Base-by-base conservation (phyloP, 805 yeast species). In the Wickerhamomyces strasburgensis region DNA sequence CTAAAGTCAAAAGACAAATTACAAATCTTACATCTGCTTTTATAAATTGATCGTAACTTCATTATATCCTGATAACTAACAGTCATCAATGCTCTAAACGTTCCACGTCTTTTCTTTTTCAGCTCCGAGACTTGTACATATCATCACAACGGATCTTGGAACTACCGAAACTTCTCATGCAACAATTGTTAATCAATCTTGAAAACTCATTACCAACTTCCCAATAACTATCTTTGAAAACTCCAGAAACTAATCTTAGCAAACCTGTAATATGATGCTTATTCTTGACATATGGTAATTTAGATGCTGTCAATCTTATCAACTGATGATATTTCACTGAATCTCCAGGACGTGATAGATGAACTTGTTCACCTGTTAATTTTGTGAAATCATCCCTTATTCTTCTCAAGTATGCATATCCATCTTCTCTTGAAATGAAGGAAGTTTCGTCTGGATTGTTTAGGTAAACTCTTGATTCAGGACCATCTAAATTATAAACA, bases 201-300 rank as follows among this genome's bases (percentile, higher is more conserved):
- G 79, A 68, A 43, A 74, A 67, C 49, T 80, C 87, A 32, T 61
- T 60, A 10, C 79, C 79, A 35, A 78, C 60, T 32, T 74, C 75
- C 77, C 80, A 80, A 34, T 68, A 66, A 35, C 73, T 64, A 14
- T 53, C 55, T 23, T 52, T 53, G 39, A 69, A 61, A 26, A 62
- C 53, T n/a, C 57, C 55, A 11, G 71, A 64, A 32, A 75, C 64
- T 41, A 70, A 47, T 33, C 61, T 62, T 43, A 80, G 52, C 32
- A 83, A 54, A 1, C 89, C 89, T 9, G 73, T 71, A 19, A 78
- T 59, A 34, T 73, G 61, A 40, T 76, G 67, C 48, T 65, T 69
- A 38, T 68, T 62, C 19, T 58, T 53, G 14, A 76, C 65, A 5
- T 50, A 42, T 23, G 56, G 60, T 27, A 78, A 44, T 6, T 58